Conservation (phyloP, 2,329 filamentous ascomycete species). For the Fusarium sp. region DNA sequence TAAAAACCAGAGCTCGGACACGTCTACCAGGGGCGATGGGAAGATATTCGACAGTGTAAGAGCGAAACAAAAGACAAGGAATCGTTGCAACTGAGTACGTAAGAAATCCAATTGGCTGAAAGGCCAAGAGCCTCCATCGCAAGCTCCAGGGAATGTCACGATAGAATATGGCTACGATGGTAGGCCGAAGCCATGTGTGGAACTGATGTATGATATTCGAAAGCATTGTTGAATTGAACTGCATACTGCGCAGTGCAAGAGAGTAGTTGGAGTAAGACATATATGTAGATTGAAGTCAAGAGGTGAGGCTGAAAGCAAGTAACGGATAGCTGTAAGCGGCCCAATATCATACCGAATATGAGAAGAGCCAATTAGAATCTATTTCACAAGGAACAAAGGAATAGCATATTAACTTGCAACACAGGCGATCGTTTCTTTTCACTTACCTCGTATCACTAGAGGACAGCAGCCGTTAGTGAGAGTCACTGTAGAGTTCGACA, state of each 20-base stretch:
- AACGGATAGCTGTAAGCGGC: background rate
- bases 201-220: background rate
- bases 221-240: background rate
- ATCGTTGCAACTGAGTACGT: background rate
- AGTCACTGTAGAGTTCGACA: background rate
- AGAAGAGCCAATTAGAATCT: background rate
- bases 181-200: background rate
- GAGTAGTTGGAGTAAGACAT: background rate
- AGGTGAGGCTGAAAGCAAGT: background rate
- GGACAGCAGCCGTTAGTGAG: background rate
- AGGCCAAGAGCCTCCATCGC: background rate
- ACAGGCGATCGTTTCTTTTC: background rate
- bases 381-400: background rate
- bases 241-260: background rate
- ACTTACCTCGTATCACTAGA: background rate
- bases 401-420: background rate
- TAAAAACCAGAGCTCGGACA: background rate
- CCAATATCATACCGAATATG: background rate
- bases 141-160: background rate
- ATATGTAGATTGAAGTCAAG: background rate
- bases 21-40: background rate
- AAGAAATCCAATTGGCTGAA: background rate
- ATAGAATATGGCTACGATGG: background rate
- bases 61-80: background rate
- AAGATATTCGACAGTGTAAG: background rate